These are phyloP conservation scores for Francoa sonchifolia DNA, from an alignment of 441 rosid species.

Conservation along the genomic window DNA sequence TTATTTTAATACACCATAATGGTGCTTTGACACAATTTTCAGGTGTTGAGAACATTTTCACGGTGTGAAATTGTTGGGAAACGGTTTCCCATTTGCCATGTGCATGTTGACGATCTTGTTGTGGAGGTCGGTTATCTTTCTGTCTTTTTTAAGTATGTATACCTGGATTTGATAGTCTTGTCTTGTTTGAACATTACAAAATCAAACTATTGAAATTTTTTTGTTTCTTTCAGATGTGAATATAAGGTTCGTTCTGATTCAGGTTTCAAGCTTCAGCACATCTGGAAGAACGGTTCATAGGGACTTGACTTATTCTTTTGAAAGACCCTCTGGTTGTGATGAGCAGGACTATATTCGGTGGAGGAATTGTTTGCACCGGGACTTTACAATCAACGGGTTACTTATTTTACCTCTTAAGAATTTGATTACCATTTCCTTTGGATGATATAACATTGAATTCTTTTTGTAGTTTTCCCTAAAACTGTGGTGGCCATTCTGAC, in stretches of 20 bases:
- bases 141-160: not conserved
- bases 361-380: slow-evolving; percentile 67
- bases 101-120: slow-evolving; percentile 36
- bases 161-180: not conserved
- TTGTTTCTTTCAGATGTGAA: not conserved
- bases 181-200: not conserved
- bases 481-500: no score
- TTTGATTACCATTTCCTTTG: slow-evolving; percentile 5
- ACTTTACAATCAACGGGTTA: slow-evolving; percentile 85
- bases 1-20: not conserved
- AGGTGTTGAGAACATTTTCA: slow-evolving; percentile 48
- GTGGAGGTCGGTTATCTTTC: slow-evolving; percentile 46
- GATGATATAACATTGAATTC: slow-evolving; percentile 2
- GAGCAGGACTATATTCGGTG: slow-evolving; percentile 57
- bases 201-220: not conserved
- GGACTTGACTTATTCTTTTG: slow-evolving; percentile 16
- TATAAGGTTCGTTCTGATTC: slow-evolving; percentile 8
- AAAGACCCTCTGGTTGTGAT: slow-evolving; percentile 30
- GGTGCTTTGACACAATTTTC: not conserved
- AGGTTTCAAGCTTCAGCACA: slow-evolving; percentile 90
- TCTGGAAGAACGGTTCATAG: slow-evolving; percentile 20
- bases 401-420: slow-evolving; percentile 9
- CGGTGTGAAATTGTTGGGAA: slow-evolving; percentile 63
- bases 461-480: not conserved
- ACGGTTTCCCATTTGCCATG: slow-evolving; percentile 88